Evolutionary conservation across 106 monocot species (phyloP), one percentile per base, ranked within the genome.

Genomic region (Dactylorhiza incarnata): DNA sequence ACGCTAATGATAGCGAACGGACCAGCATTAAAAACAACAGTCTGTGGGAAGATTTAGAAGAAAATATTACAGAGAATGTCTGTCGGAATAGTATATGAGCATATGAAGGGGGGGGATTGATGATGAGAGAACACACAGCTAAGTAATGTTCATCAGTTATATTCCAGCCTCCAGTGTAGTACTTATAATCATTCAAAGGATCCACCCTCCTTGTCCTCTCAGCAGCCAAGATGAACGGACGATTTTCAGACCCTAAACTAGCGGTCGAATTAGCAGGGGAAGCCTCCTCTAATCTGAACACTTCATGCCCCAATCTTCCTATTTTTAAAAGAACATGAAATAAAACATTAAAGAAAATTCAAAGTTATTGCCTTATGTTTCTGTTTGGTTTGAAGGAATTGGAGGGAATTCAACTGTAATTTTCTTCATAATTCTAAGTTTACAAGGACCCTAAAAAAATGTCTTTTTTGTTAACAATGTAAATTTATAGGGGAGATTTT

Each of bases 21-120:
- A 53, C 68, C 80, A 15, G 90, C 88, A 15, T 80, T 84, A 71
- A 79, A 91, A 24, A 76, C 81, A 56, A 91, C 93, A 22, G 96
- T 93, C 96, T 96, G 82, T 67, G 45, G 67, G 53, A 49, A 46
- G 16, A 72, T 10, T 70, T 10, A 73, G 9, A 43, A 24, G n/a
- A 50, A 9, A 5, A 68, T 37, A 22, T 56, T 12, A 48, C 10
- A 67, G 9, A n/a, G 14, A 74, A 54, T 37, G n/a, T 10, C 3
- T 17, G 19, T 6, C 14, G 2, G 19, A 14, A 59, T 17, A 55
- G 13, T 24, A 45, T 11, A n/a, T 17, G 56, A 69, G n/a, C 13
- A 59, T 3, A 55, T 53, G 17, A 51, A 29, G 55, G 15, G 55
- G 15, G 55, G 37, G 37, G 37, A 37, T 37, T 37, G 37, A 37